A percentile compares a stretch with the other conserved stretches of the same genome.
Evolutionary conservation across 345 rosid species (phyloP).

Genomic region (Eucalyptus erythrocorys): DNA sequence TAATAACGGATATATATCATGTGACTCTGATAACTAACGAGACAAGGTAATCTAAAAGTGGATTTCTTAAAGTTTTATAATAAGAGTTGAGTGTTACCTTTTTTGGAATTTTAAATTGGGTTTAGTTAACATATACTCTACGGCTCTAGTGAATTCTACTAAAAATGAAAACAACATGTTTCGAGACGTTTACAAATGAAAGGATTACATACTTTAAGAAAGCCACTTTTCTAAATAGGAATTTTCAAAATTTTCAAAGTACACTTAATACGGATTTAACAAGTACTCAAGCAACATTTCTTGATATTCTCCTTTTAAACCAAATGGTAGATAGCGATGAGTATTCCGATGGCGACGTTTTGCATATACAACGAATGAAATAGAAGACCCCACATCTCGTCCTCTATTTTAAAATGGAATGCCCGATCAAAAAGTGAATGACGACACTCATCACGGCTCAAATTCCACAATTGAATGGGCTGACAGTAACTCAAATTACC

Average conservation of each 20-base stretch:
- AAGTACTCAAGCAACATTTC: not conserved
- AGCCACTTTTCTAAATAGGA: not conserved
- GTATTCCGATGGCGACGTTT: not conserved
- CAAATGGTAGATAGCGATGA: not conserved
- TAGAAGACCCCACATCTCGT: not conserved
- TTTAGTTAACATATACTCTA: not conserved
- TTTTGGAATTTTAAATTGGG: not conserved
- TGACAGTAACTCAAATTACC: not conserved
- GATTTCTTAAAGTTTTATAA: not conserved
- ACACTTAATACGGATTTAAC: not conserved
- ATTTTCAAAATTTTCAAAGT: not conserved
- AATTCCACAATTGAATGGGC: not conserved
- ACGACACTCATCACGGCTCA: not conserved
- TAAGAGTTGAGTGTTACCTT: not conserved
- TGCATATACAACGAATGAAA: not conserved
- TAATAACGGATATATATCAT: not conserved
- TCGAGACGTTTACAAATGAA: not conserved
- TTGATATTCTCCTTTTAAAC: not conserved
- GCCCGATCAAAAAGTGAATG: rapidly evolving
- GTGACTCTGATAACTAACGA: not conserved
- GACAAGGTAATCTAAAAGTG: not conserved
- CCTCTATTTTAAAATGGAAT: not conserved
- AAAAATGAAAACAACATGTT: not conserved
- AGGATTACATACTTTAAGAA: not conserved
- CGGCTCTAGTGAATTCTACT: not conserved